Conservation (phyloP, 1,139 yeast species). For the Eremothecium sinecaudum region DNA sequence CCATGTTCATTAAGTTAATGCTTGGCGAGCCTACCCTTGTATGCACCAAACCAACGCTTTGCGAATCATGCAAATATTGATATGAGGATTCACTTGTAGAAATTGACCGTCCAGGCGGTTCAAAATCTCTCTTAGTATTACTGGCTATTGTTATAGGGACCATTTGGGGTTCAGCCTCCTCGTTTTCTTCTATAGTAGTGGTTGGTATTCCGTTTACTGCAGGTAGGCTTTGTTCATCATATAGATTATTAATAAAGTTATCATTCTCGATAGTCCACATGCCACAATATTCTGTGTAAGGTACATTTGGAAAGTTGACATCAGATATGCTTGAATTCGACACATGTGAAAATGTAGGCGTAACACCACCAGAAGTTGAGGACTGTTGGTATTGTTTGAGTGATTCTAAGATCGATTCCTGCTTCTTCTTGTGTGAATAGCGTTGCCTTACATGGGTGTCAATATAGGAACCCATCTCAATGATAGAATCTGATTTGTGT, state of each 20-base stretch:
- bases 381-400: conserved; percentile 11
- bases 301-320: neutral
- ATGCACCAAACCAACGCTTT: conserved; percentile 9
- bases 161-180: conserved; percentile 12
- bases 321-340: conserved; percentile 1
- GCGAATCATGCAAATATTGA: conserved; percentile 10
- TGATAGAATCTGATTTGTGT: conserved; percentile 1
- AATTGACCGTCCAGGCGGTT: conserved; percentile 19
- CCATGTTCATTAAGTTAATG: conserved; percentile 8
- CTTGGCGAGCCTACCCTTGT: conserved; percentile 11
- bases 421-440: conserved; percentile 18
- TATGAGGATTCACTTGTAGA: conserved; percentile 11
- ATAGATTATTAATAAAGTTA: conserved; percentile 7
- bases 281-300: too few relatives aligned
- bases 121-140: conserved; percentile 21
- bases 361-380: conserved; percentile 16
- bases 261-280: conserved; percentile 5
- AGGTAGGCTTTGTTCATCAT: conserved; percentile 10
- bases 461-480: conserved; percentile 15
- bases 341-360: conserved; percentile 13
- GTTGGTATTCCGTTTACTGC: conserved; percentile 16
- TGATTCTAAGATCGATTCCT: conserved; percentile 25
- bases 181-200: conserved; percentile 13
- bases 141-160: conserved; percentile 12
- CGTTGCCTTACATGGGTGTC: conserved; percentile 15